Percentiles rank a stretch among this genome's conserved stretches.
Conservation (phyloP, 1,139 yeast species). For the Diutina neorugosa region DNA sequence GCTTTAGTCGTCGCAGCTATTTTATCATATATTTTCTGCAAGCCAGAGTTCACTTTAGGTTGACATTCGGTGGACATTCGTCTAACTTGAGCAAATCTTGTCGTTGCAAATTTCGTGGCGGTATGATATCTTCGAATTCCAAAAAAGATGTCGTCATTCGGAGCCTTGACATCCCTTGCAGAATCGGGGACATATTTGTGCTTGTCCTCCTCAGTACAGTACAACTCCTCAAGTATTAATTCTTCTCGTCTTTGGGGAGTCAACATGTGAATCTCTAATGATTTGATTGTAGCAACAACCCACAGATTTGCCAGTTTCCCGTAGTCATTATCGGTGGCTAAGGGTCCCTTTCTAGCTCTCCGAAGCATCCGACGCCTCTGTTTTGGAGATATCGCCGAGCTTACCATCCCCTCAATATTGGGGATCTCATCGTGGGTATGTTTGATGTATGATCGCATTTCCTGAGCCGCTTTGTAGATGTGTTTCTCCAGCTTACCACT, state of each 20-base stretch:
- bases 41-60: background rate
- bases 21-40: background rate
- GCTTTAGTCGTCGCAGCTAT: background rate
- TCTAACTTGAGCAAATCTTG: background rate
- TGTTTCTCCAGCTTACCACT: constrained; percentile 76
- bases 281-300: constrained; percentile 71
- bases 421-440: constrained; percentile 29
- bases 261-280: constrained; percentile 57
- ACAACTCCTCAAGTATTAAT: constrained; percentile 58
- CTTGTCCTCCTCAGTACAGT: constrained; percentile 38
- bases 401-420: constrained; percentile 58
- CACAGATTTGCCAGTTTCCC: constrained; percentile 57
- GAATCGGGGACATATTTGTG: constrained; percentile 13
- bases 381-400: constrained; percentile 44
- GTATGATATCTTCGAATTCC: constrained; percentile 38
- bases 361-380: constrained; percentile 51
- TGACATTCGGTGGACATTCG: background rate
- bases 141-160: constrained; percentile 33
- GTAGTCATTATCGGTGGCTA: constrained; percentile 43
- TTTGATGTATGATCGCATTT: constrained; percentile 31
- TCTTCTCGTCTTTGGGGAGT: constrained; percentile 57
- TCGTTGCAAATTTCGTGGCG: constrained; percentile 7
- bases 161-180: constrained; percentile 5
- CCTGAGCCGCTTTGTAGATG: constrained; percentile 56
- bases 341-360: constrained; percentile 42